phyloP scores from a whole-genome alignment of 495 filamentous ascomycete species.

The Thermothielavioides terrestris region DNA sequence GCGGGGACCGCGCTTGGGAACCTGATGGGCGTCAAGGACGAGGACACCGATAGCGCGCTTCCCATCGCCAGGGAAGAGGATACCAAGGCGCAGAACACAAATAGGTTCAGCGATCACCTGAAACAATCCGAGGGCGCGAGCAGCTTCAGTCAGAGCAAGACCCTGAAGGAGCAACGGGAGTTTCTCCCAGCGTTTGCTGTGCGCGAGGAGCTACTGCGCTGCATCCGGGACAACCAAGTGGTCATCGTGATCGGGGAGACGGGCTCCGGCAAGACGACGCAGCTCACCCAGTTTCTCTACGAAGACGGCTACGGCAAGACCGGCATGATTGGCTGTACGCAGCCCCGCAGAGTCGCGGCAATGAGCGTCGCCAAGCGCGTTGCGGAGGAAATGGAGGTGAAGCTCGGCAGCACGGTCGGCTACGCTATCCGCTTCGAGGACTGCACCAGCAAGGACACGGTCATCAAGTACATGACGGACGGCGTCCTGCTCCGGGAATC shows the following conservation, averaged over 20 bases:
- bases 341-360: constrained; percentile 88
- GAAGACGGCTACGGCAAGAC: constrained; percentile 84
- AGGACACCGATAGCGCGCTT: constrained; percentile 82
- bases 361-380: constrained; percentile 99
- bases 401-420: constrained; percentile 77
- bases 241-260: constrained; percentile 95
- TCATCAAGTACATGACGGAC: constrained; percentile 99
- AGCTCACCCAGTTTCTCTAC: constrained; percentile 89
- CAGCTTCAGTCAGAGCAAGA: constrained; percentile 86
- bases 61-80: constrained; percentile 63
- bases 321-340: constrained; percentile 92
- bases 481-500: constrained; percentile 92
- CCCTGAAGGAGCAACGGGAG: constrained; percentile 83
- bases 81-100: constrained; percentile 43
- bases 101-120: constrained; percentile 85
- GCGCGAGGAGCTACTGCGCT: constrained; percentile 84
- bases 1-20: constrained; percentile 90
- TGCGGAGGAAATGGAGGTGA: constrained; percentile 98
- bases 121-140: constrained; percentile 86
- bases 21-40: constrained; percentile 88
- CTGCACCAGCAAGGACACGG: constrained; percentile 87
- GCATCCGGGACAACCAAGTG: constrained; percentile 96
- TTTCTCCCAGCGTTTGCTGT: constrained; percentile 96
- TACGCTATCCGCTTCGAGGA: constrained; percentile 99
- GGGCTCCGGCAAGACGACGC: constrained; percentile 93